Evolutionary conservation across 2,329 filamentous ascomycete genomes (phyloP).

Genomic region (Fusarium sacchari): DNA sequence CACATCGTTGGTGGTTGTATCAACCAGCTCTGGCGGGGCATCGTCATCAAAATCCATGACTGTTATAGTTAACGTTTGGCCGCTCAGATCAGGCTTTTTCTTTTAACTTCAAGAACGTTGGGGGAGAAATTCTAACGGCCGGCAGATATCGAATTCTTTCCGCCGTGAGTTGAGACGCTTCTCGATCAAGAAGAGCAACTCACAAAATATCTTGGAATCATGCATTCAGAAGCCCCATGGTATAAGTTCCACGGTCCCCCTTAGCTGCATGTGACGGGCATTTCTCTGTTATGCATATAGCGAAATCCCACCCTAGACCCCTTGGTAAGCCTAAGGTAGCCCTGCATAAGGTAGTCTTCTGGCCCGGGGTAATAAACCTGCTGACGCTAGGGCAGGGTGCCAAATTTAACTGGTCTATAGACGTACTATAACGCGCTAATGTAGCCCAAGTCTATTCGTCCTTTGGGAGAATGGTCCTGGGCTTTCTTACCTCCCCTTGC

Average conservation of each 20-base stretch:
- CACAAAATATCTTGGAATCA: background rate
- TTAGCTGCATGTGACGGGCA: slow-evolving; percentile 26
- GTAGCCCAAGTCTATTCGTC: background rate
- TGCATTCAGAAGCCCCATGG: background rate
- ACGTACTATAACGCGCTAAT: background rate
- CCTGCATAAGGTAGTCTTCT: slow-evolving; percentile 9
- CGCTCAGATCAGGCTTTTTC: background rate
- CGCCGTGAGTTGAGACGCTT: background rate
- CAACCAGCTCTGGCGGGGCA: slow-evolving; percentile 71
- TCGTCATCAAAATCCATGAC: slow-evolving; percentile 74
- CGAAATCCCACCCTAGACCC: slow-evolving; percentile 6
- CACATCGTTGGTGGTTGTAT: slow-evolving; percentile 51
- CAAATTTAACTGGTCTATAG: background rate
- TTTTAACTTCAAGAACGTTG: background rate
- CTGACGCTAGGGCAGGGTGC: background rate
- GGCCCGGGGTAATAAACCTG: background rate
- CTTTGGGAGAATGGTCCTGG: background rate
- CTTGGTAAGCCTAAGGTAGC: slow-evolving; percentile 1
- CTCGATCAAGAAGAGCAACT: background rate
- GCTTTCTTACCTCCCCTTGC: background rate
- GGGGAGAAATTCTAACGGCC: background rate
- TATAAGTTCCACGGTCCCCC: slow-evolving; percentile 34
- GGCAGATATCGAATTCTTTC: background rate
- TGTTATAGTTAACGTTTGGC: background rate
- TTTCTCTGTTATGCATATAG: slow-evolving; percentile 38